phyloP scores from a whole-genome alignment of 805 yeast species.

The Isabelozyma pseudorhagii region DNA sequence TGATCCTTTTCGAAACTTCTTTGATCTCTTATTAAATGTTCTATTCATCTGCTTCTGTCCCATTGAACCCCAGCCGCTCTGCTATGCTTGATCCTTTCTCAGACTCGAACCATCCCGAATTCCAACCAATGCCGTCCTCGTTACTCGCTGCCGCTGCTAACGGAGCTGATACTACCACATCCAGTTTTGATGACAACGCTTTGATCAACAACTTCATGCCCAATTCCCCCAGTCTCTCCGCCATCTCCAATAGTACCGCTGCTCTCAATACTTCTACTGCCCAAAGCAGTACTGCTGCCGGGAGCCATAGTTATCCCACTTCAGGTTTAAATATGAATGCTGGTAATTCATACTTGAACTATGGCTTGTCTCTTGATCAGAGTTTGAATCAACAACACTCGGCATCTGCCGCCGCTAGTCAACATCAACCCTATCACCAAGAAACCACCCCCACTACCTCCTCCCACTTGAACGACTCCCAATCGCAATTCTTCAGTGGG shows the following conservation, averaged over 20 bases:
- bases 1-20: too few relatives aligned
- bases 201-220: neutral
- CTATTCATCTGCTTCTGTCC: conserved; percentile 6
- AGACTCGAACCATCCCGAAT: conserved; percentile 10
- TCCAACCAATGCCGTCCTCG: conserved; percentile 3
- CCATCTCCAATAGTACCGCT: neutral
- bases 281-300: neutral
- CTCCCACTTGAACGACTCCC: neutral
- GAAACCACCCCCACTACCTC: neutral
- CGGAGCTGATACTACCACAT: neutral
- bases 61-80: conserved; percentile 7
- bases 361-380: neutral
- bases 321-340: conserved; percentile 3
- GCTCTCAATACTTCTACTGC: neutral
- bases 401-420: neutral
- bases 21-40: conserved; percentile 4
- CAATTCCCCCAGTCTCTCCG: neutral
- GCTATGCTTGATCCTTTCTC: conserved; percentile 15
- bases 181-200: conserved; percentile 4
- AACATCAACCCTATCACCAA: neutral
- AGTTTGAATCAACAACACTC: neutral
- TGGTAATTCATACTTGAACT: conserved; percentile 4
- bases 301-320: neutral
- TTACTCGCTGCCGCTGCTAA: neutral
- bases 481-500: neutral